phyloP scores from a whole-genome alignment of 495 filamentous ascomycete species.

The Thermochaetoides thermophila region DNA sequence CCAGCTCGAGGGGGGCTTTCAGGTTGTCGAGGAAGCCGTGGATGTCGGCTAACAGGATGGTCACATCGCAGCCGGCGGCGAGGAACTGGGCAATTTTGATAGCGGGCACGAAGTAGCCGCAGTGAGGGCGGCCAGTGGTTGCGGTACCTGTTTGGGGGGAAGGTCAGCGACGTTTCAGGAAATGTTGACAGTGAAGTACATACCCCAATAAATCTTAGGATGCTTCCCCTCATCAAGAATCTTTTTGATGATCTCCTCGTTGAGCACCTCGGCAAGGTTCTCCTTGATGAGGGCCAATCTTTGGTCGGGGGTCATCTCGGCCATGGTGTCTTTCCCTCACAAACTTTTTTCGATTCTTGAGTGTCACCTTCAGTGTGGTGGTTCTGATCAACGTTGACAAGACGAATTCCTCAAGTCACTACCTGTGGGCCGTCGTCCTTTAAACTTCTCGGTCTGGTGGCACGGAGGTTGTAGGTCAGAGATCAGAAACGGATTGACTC shows the following conservation, averaged over 20 bases:
- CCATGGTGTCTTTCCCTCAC: slow-evolving; percentile 6
- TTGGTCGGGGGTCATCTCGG: slow-evolving; percentile 2
- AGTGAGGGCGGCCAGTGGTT: slow-evolving; percentile 39
- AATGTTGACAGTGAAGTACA: slow-evolving; percentile 1
- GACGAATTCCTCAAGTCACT: too few species aligned
- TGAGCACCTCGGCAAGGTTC: slow-evolving; percentile 74
- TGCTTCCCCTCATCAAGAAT: slow-evolving; percentile 56
- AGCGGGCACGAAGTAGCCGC: slow-evolving; percentile 65
- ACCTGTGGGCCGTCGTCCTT: too few species aligned
- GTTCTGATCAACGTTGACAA: too few species aligned
- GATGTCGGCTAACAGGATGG: slow-evolving; percentile 68
- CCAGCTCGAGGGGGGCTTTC: slow-evolving; percentile 79
- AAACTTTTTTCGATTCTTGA: too few species aligned
- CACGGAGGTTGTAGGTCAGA: too few species aligned
- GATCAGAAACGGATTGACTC: too few species aligned
- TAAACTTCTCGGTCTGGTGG: too few species aligned
- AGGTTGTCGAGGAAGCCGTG: slow-evolving; percentile 71
- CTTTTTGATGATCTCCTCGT: slow-evolving; percentile 70
- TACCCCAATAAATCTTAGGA: slow-evolving; percentile 76
- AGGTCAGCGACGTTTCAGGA: not conserved
- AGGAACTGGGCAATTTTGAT: slow-evolving; percentile 86
- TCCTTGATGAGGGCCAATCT: slow-evolving; percentile 50
- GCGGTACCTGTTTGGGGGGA: slow-evolving; percentile 43
- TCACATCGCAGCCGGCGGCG: slow-evolving; percentile 66
- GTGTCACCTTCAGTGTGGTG: too few species aligned